phyloP scores from a whole-genome alignment of 768 basidiomycete genomes.

The Mycena epipterygia region DNA sequence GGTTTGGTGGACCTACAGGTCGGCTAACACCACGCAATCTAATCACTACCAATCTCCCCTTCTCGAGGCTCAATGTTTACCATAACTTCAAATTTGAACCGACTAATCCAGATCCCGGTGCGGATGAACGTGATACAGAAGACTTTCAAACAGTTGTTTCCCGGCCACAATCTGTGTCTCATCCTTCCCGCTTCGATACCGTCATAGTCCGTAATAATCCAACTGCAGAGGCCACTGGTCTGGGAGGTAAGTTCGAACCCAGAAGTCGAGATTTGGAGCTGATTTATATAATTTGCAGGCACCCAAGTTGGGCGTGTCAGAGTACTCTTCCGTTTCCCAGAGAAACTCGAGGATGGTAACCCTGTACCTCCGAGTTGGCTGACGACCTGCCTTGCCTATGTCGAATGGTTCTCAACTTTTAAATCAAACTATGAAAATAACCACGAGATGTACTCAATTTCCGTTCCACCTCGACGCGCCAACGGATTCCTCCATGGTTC shows the following conservation, averaged over 20 bases:
- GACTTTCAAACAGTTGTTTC: background rate
- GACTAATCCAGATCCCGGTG: slow-evolving; percentile 35
- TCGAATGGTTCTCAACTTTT: slow-evolving; percentile 8
- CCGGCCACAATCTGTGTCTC: background rate
- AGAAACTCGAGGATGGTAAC: background rate
- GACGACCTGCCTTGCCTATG: slow-evolving; percentile 18
- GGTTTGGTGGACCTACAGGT: background rate
- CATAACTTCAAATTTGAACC: slow-evolving; percentile 41
- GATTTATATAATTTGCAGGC: background rate
- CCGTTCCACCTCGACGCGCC: background rate
- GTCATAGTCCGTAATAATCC: slow-evolving; percentile 35
- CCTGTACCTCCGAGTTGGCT: slow-evolving; percentile 31
- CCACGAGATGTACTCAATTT: slow-evolving; percentile 33
- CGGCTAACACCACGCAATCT: background rate
- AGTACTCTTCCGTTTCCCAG: background rate
- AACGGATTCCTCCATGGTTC: slow-evolving; percentile 19
- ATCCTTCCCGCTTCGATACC: slow-evolving; percentile 43
- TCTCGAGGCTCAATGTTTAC: slow-evolving; percentile 39
- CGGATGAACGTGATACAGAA: slow-evolving; percentile 14
- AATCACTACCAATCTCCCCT: slow-evolving; percentile 30
- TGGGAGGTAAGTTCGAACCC: slow-evolving; percentile 35
- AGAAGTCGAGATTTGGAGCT: background rate
- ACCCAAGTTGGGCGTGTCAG: background rate
- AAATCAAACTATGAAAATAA: slow-evolving; percentile 15
- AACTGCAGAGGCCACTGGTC: slow-evolving; percentile 40